Evolutionary conservation across 176 grass and related monocot genomes (phyloP), one percentile per base, ranked within the genome.

Genomic region (Zoysia pacifica): DNA sequence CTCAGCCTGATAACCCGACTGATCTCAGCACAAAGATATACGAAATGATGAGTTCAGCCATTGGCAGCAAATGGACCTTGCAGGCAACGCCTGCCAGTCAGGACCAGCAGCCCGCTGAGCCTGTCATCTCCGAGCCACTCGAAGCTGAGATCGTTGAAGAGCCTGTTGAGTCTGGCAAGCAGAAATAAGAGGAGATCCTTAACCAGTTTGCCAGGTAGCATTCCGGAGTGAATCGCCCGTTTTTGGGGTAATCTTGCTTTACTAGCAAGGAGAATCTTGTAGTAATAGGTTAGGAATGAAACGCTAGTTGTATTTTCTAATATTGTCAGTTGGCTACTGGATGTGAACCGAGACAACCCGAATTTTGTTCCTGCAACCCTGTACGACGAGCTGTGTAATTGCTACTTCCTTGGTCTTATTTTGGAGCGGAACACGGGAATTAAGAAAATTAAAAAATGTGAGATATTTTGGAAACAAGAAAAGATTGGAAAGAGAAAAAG

Each of bases 1-100:
- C 85, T 43, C 90, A 98, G 96, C 90, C 88, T 66, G 96, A 99
- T 18, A 95, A 95, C 60, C 96, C 96, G 0, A 73, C 85, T 0
- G 90, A 93, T 42, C 86, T 99, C 66, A 86, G 88, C 46, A 76
- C 86, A 8, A 99, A 95, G 93, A 99, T 99, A 15, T 99, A 99
- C 16, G 86, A 93, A 69, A 93, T 99, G 96, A 99, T 99, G 90
- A 87, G 86, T 19, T 65, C 56, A 6, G 84, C 96, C 10, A 87
- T 99, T 4, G 58, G 76, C 0, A 77, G 79, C 69, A 99, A 89
- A 87, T 99, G 92, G 92, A 6, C 48, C 56, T 55, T 80, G 8
- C 73, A 80, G 14, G 80, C 16, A 2, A 77, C 89, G 28, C 62
- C 62, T 41, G 74, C 39, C 41, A 40, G 48, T 13, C 52, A 55